These are phyloP conservation scores for Narthecium ossifragum DNA, from an alignment of 106 monocot genomes.

Conservation along the genomic window DNA sequence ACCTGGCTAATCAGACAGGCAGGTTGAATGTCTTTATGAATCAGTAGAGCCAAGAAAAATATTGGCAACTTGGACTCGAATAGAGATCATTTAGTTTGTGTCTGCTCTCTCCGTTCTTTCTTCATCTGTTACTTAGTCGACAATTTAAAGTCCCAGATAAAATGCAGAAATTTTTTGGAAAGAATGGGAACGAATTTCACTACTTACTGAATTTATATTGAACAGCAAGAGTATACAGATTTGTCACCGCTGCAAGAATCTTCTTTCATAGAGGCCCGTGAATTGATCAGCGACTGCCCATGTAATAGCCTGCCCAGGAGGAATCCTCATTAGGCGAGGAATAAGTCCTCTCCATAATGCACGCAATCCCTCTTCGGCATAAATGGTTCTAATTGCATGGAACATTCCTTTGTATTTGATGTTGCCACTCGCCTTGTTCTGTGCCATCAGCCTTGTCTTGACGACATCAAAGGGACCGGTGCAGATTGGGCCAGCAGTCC, in stretches of 20 bases:
- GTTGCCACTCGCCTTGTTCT: constrained; percentile 42
- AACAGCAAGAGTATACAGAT: too few species aligned
- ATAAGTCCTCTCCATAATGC: constrained; percentile 90
- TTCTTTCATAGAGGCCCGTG: constrained; percentile 84
- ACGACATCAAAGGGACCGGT: constrained; percentile 98
- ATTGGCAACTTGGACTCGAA: too few species aligned
- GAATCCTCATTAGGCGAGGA: constrained; percentile 95
- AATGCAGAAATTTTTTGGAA: too few species aligned
- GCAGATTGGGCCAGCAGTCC: constrained; percentile 79
- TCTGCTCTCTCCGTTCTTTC: too few species aligned
- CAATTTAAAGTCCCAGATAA: too few species aligned
- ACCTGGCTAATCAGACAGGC: too few species aligned
- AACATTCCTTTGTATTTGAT: constrained; percentile 77
- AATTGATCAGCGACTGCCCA: constrained; percentile 96
- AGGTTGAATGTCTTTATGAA: too few species aligned
- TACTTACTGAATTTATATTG: too few species aligned
- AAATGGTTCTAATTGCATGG: constrained; percentile 77
- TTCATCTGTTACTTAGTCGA: too few species aligned
- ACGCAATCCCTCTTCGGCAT: constrained; percentile 69
- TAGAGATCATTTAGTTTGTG: too few species aligned
- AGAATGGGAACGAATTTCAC: too few species aligned
- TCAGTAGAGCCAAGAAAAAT: too few species aligned
- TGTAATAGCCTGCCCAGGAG: constrained; percentile 92
- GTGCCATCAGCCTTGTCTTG: constrained; percentile 95
- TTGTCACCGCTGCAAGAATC: constrained; percentile 32